A percentile compares a stretch with the other conserved stretches of the same genome.
phyloP scores from a whole-genome alignment of 2,329 filamentous ascomycete genomes.

The Fusarium sp. region DNA sequence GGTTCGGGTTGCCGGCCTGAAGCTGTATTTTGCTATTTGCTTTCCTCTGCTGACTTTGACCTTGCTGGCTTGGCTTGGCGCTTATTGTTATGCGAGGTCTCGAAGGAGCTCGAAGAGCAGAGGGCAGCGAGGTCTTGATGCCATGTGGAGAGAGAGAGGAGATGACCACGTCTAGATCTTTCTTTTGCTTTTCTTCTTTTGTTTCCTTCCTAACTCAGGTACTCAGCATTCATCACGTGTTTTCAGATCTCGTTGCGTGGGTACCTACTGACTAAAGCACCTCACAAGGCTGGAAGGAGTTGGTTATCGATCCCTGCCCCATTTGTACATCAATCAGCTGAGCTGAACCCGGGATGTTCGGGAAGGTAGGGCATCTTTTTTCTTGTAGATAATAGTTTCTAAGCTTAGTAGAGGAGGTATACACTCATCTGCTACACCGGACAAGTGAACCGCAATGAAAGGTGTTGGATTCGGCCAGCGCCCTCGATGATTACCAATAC shows the following conservation, averaged over 20 bases:
- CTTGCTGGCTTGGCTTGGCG: slow-evolving; percentile 1
- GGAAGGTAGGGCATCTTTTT: too few species aligned
- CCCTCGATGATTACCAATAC: neutral
- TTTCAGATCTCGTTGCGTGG: neutral
- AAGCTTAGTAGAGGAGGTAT: too few species aligned
- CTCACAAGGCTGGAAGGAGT: too few species aligned
- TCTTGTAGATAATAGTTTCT: too few species aligned
- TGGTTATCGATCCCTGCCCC: too few species aligned
- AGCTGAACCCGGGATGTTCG: too few species aligned
- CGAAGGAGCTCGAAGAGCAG: neutral
- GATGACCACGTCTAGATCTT: neutral
- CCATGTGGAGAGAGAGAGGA: neutral
- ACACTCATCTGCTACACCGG: too few species aligned
- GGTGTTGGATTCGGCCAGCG: neutral
- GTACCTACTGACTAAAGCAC: too few species aligned
- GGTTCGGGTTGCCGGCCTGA: slow-evolving; percentile 9
- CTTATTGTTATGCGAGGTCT: neutral
- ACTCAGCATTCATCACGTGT: too few species aligned
- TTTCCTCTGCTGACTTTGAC: slow-evolving; percentile 7
- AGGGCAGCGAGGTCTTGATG: neutral
- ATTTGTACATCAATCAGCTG: too few species aligned
- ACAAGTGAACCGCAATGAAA: too few species aligned
- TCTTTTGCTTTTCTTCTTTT: neutral
- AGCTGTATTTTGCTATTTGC: slow-evolving; percentile 13
- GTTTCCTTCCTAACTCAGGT: too few species aligned